Percentiles rank a stretch among this genome's conserved stretches.
phyloP scores from a whole-genome alignment of 352 stramenopile genomes.

The Thalassiosira delicatula region DNA sequence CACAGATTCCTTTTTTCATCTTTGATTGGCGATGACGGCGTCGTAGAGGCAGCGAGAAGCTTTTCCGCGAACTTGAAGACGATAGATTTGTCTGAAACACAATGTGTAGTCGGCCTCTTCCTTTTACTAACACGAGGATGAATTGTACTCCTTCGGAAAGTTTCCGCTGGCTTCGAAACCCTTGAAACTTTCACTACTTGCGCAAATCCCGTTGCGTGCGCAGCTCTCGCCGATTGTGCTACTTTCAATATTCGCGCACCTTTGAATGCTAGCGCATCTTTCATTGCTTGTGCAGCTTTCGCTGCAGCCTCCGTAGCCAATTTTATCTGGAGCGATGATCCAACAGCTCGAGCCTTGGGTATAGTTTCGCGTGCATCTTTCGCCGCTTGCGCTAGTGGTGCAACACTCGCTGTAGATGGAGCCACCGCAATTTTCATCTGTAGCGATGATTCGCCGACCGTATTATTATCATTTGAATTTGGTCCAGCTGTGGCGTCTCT shows the following conservation, averaged over 20 bases:
- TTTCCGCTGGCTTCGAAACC: neutral
- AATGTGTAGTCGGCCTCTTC: constrained; percentile 20
- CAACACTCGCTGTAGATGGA: too few relatives aligned
- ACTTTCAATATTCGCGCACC: too few relatives aligned
- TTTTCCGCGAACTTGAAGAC: constrained; percentile 30
- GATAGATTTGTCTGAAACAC: constrained; percentile 31
- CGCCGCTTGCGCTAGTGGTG: neutral
- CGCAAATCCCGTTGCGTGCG: neutral
- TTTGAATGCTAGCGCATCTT: too few relatives aligned
- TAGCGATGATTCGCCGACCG: neutral
- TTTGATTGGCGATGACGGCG: too few relatives aligned
- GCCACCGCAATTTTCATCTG: too few relatives aligned
- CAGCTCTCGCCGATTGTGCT: too few relatives aligned
- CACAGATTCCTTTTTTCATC: too few relatives aligned
- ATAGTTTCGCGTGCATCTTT: neutral
- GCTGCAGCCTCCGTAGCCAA: constrained; percentile 5
- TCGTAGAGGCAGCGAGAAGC: constrained; percentile 7
- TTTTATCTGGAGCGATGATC: neutral
- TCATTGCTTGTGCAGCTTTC: too few relatives aligned
- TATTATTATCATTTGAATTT: neutral
- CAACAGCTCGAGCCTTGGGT: neutral
- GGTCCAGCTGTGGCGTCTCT: too few relatives aligned
- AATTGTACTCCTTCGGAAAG: neutral
- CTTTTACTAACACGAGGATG: constrained; percentile 22
- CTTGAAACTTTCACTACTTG: too few relatives aligned